phyloP scores from a whole-genome alignment of 805 yeast species.

The Wickerhamiella azyma region DNA sequence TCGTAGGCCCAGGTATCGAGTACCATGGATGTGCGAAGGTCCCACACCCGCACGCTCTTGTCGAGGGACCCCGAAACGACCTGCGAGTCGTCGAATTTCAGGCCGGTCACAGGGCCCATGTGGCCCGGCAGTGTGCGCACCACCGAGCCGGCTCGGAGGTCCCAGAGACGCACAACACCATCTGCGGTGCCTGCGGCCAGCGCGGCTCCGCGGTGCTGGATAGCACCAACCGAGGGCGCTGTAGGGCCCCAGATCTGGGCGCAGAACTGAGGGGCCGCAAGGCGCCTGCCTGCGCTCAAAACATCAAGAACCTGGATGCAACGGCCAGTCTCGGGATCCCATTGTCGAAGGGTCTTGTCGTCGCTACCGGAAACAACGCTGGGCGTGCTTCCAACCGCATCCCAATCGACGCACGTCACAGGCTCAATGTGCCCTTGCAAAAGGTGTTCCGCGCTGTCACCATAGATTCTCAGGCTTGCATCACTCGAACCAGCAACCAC shows the following conservation, averaged over 20 bases:
- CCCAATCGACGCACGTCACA: slow-evolving; percentile 37
- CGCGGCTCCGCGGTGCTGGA: slow-evolving; percentile 64
- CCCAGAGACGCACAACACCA: slow-evolving; percentile 67
- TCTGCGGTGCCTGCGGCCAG: slow-evolving; percentile 68
- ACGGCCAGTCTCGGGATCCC: slow-evolving; percentile 56
- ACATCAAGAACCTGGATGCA: slow-evolving; percentile 62
- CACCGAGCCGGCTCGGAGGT: slow-evolving; percentile 48
- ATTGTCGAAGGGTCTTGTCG: slow-evolving; percentile 59
- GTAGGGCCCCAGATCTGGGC: slow-evolving; percentile 4
- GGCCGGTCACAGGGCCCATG: slow-evolving; percentile 50
- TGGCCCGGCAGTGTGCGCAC: slow-evolving; percentile 39
- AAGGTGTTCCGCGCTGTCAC: slow-evolving; percentile 23
- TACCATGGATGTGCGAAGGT: slow-evolving; percentile 51
- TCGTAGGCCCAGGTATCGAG: slow-evolving; percentile 50
- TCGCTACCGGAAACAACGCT: slow-evolving; percentile 56
- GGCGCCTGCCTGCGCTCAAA: slow-evolving; percentile 38
- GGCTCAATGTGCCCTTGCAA: slow-evolving; percentile 45
- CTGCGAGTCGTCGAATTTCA: slow-evolving; percentile 55
- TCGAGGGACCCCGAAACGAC: slow-evolving; percentile 52
- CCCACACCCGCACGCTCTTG: slow-evolving; percentile 58
- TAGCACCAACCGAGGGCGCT: slow-evolving; percentile 40
- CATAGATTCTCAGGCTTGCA: slow-evolving; percentile 52
- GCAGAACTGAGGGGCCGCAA: slow-evolving; percentile 1
- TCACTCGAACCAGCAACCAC: slow-evolving; percentile 48
- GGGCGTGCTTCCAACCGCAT: slow-evolving; percentile 19